Percentiles rank a stretch among this genome's conserved stretches.
phyloP scores from a whole-genome alignment of 768 basidiomycete genomes.

The Naganishia friedmannii region DNA sequence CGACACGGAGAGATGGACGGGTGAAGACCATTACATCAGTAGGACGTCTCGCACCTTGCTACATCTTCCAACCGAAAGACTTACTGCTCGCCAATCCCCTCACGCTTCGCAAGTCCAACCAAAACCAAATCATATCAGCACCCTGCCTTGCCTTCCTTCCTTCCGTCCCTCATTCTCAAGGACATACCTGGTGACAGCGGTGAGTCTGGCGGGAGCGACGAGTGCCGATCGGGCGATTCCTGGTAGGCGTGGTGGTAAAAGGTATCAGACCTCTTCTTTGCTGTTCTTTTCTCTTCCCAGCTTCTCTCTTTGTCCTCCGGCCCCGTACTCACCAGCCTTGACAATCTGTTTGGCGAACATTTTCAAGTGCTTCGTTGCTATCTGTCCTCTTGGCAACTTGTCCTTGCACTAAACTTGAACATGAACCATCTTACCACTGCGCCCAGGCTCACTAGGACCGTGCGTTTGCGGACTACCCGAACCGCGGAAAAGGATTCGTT shows the following conservation, averaged over 20 bases:
- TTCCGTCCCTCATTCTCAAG: background rate
- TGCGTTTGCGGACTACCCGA: too few species aligned
- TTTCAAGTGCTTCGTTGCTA: background rate
- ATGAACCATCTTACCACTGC: background rate
- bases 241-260: conserved; percentile 7
- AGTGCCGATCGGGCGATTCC: conserved; percentile 21
- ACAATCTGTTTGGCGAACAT: conserved; percentile 31
- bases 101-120: conserved; percentile 16
- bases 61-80: background rate
- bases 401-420: background rate
- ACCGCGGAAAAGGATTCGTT: too few species aligned
- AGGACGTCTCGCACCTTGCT: background rate
- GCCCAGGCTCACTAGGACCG: too few species aligned
- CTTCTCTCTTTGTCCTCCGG: background rate
- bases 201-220: conserved; percentile 22
- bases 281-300: background rate
- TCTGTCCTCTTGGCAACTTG: background rate
- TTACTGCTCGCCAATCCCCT: conserved; percentile 35
- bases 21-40: background rate
- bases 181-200: conserved; percentile 15
- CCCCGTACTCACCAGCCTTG: conserved; percentile 21
- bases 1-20: too few species aligned
- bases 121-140: background rate
- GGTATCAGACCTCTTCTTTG: background rate
- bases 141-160: background rate